Evolutionary conservation across 768 basidiomycete species (phyloP), one percentile per base, ranked within the genome.

Genomic region (Naganishia onofrii): DNA sequence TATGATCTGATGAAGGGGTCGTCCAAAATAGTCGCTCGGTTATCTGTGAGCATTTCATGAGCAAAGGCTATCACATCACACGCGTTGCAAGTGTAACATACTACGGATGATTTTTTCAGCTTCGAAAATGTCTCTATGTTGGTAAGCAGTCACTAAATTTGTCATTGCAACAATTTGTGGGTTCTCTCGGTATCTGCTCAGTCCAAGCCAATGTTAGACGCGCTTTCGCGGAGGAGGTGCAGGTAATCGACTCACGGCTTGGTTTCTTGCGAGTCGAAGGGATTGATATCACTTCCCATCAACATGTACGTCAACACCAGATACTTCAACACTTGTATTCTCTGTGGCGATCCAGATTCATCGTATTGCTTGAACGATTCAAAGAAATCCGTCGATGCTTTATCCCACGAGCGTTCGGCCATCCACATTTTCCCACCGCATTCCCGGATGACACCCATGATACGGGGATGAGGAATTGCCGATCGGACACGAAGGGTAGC

Each of bases 401-500:
- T 88, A 68, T 91, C 90, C 94, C 95, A 99, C 88, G 76, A 81
- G 90, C 95, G 90, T 85, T 98, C 96, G 70, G 92, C 93, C 96
- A 99, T 98, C 94, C 96, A 98, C 96, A 99, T 99, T 83, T 99
- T 99, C 2, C 96, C 96, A 19, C 96, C 96, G 74, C 95, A 98
- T 81, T 99, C 96, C 78, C 94, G 92, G 83, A 99, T 98, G 64
- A 98, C 92, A 52, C 95, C 96, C 90, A 97, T 94, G 77, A 98
- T 97, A 34, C 93, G 87, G 12, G 96, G 96, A 83, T 98, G 96
- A 19, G 96, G 93, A 71, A 99, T 97, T 12, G 96, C 96, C 9
- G 92, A 93, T 28, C 92, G 90, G 64, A 99, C 91, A 53, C 88
- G 87, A 73, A 91, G 91, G 15, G 92, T 89, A 12, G 95, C 93